Conservation (phyloP, 1,139 yeast genomes). For the Lodderomyces margitis region DNA sequence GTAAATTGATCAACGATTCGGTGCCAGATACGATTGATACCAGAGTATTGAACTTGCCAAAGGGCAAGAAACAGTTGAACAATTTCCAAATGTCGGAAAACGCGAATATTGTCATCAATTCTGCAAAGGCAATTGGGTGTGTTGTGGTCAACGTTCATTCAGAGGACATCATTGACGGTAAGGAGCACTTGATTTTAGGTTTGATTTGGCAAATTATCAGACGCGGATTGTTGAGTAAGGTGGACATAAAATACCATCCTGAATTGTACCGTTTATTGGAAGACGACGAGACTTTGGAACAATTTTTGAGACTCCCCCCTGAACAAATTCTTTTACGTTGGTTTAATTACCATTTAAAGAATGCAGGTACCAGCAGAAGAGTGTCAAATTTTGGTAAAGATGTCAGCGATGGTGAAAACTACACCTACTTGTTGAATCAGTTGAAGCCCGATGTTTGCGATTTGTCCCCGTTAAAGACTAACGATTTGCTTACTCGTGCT, state of each 20-base stretch:
- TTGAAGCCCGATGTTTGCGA: slow-evolving; percentile 84
- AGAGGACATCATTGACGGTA: slow-evolving; percentile 95
- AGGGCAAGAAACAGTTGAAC: slow-evolving; percentile 72
- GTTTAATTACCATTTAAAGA: slow-evolving; percentile 94
- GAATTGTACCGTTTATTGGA: slow-evolving; percentile 91
- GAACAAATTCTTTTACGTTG: slow-evolving; percentile 95
- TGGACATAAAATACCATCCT: slow-evolving; percentile 94
- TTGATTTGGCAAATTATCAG: slow-evolving; percentile 98
- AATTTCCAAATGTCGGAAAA: slow-evolving; percentile 95
- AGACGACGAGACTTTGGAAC: slow-evolving; percentile 96
- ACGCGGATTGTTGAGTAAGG: slow-evolving; percentile 89
- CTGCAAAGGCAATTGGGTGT: slow-evolving; percentile 98
- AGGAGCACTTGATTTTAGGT: slow-evolving; percentile 92
- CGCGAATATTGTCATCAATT: slow-evolving; percentile 94
- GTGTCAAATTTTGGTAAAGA: slow-evolving; percentile 85
- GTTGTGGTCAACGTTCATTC: slow-evolving; percentile 97
- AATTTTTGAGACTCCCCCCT: slow-evolving; percentile 93
- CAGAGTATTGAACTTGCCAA: slow-evolving; percentile 89
- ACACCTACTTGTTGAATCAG: slow-evolving; percentile 84
- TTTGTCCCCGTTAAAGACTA: slow-evolving; percentile 71
- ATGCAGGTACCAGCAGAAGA: slow-evolving; percentile 87
- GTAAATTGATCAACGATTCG: slow-evolving; percentile 92
- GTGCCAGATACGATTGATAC: slow-evolving; percentile 98
- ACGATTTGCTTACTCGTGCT: slow-evolving; percentile 76
- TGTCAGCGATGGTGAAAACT: slow-evolving; percentile 92